Evolutionary conservation across 495 filamentous ascomycete genomes (phyloP).

Genomic region (Trichoderma orchidacearum): DNA sequence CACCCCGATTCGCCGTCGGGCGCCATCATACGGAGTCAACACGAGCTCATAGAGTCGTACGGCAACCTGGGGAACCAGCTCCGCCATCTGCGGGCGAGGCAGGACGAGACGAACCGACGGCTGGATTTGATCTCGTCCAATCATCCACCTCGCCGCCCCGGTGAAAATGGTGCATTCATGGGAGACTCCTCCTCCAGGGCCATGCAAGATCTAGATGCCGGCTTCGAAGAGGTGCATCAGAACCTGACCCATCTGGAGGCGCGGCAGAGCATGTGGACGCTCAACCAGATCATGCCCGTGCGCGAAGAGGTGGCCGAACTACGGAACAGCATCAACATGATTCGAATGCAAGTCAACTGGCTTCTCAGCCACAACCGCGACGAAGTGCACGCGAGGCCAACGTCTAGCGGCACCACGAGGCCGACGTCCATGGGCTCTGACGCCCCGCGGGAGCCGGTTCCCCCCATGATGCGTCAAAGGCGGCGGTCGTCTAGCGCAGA

Average conservation of each 20-base stretch:
- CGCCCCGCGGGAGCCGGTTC: not conserved
- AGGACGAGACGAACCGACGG: not conserved
- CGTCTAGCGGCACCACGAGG: not conserved
- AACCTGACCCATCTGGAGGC: slow-evolving; percentile 29
- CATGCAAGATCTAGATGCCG: slow-evolving; percentile 2
- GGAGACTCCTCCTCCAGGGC: not conserved
- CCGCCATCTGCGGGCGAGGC: slow-evolving; percentile 3
- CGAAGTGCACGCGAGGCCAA: not conserved
- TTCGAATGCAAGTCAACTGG: slow-evolving; percentile 42
- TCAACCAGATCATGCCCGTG: slow-evolving; percentile 35
- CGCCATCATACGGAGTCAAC: slow-evolving; percentile 6
- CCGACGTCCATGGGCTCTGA: not conserved
- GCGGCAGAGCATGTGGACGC: slow-evolving; percentile 30
- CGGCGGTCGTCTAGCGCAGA: not conserved
- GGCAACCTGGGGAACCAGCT: slow-evolving; percentile 11
- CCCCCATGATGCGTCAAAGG: not conserved
- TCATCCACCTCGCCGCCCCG: too few relatives aligned
- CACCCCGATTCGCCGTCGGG: slow-evolving; percentile 9
- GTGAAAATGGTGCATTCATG: not conserved
- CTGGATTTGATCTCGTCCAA: not conserved
- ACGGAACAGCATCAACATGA: slow-evolving; percentile 31
- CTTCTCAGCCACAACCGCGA: slow-evolving; percentile 27
- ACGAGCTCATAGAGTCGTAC: slow-evolving; percentile 13
- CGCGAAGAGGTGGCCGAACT: slow-evolving; percentile 40
- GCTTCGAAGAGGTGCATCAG: slow-evolving; percentile 1